These are phyloP conservation scores for Daedalea quercina DNA, from an alignment of 768 basidiomycete species.

Conservation along the genomic window DNA sequence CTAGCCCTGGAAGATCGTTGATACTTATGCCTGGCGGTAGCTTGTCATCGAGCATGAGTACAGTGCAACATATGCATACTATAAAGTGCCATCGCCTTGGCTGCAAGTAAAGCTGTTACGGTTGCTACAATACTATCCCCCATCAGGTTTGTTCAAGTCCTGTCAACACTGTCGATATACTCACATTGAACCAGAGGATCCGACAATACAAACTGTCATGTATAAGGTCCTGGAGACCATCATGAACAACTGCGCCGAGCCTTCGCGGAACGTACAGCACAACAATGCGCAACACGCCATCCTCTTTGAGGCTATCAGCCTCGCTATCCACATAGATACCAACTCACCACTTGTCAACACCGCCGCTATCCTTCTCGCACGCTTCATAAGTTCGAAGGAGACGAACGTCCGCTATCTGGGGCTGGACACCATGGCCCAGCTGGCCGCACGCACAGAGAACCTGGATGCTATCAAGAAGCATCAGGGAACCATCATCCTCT, in stretches of 20 bases:
- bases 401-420: constrained; percentile 98
- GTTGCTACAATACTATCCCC: constrained; percentile 91
- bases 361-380: constrained; percentile 85
- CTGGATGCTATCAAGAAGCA: constrained; percentile 91
- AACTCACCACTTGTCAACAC: constrained; percentile 83
- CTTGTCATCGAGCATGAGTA: constrained; percentile 90
- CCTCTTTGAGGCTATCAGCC: constrained; percentile 95
- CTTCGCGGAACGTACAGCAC: constrained; percentile 92
- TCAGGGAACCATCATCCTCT: constrained; percentile 91
- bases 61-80: constrained; percentile 86
- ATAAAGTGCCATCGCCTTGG: constrained; percentile 97
- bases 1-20: not conserved
- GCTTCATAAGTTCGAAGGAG: constrained; percentile 96
- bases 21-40: constrained; percentile 31
- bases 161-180: not conserved
- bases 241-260: constrained; percentile 88
- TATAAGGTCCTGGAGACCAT: constrained; percentile 82
- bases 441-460: constrained; percentile 89
- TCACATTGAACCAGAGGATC: constrained; percentile 57
- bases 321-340: constrained; percentile 93
- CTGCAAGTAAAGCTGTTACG: constrained; percentile 93
- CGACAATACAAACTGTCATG: constrained; percentile 67
- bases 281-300: constrained; percentile 98
- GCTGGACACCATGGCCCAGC: constrained; percentile 96
- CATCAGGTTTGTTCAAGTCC: constrained; percentile 61